Evolutionary conservation across 345 rosid genomes (phyloP), one percentile per base, ranked within the genome.

Genomic region (Eucalyptus pauciflora): DNA sequence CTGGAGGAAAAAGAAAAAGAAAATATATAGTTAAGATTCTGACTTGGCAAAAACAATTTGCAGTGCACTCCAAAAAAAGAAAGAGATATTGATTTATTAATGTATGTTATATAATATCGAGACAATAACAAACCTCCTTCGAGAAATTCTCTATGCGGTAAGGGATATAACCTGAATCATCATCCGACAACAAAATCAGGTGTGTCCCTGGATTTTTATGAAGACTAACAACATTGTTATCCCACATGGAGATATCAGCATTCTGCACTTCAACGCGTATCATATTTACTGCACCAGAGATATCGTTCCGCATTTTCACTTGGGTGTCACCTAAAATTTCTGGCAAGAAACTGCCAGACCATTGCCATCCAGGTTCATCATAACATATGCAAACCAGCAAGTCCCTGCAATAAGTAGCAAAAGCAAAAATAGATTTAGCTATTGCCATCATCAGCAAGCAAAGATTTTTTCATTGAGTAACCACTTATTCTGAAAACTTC

Each of bases 311-410:
- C 93, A 96, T 93, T 94, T 97, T 97, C 89, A 97, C 94, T 92
- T 96, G 99, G 67, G 97, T 96, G 91, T 97, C 99, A 87, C 99
- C 99, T 64, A 97, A 93, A 92, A 93, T 96, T 94, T 96, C 99
- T 81, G 99, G 99, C 93, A 95, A 94, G 93, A 97, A 97, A 94
- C 99, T 94, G 90, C 99, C 97, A 8, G 99, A 96, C 99, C 99
- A 97, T 89, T 96, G 96, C 97, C 99, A 97, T 91, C 99, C 99
- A 90, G 98, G 97, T 92, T 96, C 99, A 89, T 96, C 92, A 90
- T 95, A 95, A 90, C 96, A 93, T 90, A 96, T 86, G 51, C 98
- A 97, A 90, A 97, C 96, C 88, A 96, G 90, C 76, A 97, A 91
- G 85, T 96, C 99, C 96, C 99, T 97, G 94, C 90, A 92, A 90